Evolutionary conservation across 768 basidiomycete genomes (phyloP).

Genomic region (Pleurotus eryngii): DNA sequence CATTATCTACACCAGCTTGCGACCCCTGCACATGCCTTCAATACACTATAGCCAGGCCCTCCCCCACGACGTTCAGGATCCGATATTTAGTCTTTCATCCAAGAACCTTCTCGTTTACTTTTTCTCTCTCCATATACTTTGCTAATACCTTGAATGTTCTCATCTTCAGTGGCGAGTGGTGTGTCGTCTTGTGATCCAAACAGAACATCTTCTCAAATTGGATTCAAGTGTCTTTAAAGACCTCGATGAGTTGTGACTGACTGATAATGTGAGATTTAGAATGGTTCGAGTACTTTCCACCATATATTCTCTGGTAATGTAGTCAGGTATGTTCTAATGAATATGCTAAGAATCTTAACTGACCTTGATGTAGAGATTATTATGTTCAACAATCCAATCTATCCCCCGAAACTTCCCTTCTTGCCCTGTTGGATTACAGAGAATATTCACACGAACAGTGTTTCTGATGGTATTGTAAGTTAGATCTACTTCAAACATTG

Average conservation of each 20-base stretch:
- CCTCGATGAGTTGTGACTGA: too few species aligned
- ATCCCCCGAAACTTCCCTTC: slow-evolving; percentile 18
- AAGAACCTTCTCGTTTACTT: background rate
- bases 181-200: too few species aligned
- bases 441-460: slow-evolving; percentile 13
- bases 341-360: too few species aligned
- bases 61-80: background rate
- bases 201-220: too few species aligned
- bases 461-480: slow-evolving; percentile 4
- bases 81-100: background rate
- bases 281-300: too few species aligned
- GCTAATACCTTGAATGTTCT: too few species aligned
- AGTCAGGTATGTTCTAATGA: too few species aligned
- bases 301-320: too few species aligned
- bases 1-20: background rate
- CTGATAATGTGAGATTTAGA: too few species aligned
- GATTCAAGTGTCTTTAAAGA: too few species aligned
- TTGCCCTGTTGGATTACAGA: slow-evolving; percentile 28
- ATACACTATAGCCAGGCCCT: background rate
- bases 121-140: background rate
- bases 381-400: slow-evolving; percentile 29
- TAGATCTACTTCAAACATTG: too few species aligned
- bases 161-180: too few species aligned
- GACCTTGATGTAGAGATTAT: slow-evolving; percentile 30
- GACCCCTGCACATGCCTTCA: background rate